Base-by-base conservation (phyloP, 495 filamentous ascomycete genomes). In the Aspergillus indologenus region DNA sequence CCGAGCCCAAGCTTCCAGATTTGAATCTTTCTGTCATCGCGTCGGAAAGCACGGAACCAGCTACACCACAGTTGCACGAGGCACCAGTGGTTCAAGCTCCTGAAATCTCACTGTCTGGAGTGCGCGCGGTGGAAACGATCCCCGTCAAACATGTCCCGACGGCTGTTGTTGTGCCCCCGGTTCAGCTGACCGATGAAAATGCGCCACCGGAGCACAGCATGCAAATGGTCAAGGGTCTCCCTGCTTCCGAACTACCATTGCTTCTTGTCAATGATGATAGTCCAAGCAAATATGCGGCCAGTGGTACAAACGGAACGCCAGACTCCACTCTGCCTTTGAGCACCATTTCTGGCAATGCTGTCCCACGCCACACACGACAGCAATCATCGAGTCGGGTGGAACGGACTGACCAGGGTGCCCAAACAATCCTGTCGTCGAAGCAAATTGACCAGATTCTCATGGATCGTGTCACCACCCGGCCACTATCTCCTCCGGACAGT, bases 351-450 rank as follows among this genome's bases (percentile, higher is more conserved):
- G 74, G 77, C 19, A 80, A 81, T 64, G 64, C 73, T 49, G 57
- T 73, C 14, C 58, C 71, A 20, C 71, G 69, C 42, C 64, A 66
- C 31, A 45, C 62, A 22, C 68, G 56, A 59, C 61, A 69, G 49
- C 61, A 61, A 8, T 64, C 62, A 29, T 80, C 76, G 61, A 72
- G 79, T 45, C 85, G 78, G 49, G 73, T 75, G 40, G 87, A 93
- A 65, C 87, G 90, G 55, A 80, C 76, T 40, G 87, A 93, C 65
- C 87, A 90, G 55, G 81, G 83, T 50, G 83, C 84, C 15, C 90
- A 95, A 71, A 93, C 90, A 34, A 75, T 85, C 8, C 71, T 93
- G 34, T 92, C 89, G 15, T 83, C 86, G 0, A 82, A 87, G 45
- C 84, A 84, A 49, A 86, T 92, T 57, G 88, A 92, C 57, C 81